Evolutionary conservation across 1,284 basidiomycete genomes (phyloP).

Genomic region (Hemileia vastatrix): DNA sequence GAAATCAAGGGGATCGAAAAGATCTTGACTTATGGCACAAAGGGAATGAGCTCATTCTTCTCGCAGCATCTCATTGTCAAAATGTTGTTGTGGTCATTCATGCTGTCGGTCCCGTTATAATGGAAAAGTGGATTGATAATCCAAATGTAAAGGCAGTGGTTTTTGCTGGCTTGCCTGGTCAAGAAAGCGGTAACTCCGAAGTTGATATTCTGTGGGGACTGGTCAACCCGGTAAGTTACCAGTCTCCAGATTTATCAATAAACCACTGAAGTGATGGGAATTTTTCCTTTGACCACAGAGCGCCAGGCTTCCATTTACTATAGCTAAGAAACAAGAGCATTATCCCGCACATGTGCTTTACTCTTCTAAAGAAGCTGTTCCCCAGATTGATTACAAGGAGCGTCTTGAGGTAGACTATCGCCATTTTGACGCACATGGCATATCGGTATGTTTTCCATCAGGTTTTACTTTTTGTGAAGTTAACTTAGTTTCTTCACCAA

Average conservation of each 20-base stretch:
- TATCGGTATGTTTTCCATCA: conserved; percentile 22
- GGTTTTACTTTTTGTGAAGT: too few relatives aligned
- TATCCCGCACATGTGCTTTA: conserved; percentile 16
- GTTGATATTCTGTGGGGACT: conserved; percentile 20
- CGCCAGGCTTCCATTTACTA: conserved; percentile 26
- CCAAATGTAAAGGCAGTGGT: conserved; percentile 25
- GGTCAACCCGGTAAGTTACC: conserved; percentile 19
- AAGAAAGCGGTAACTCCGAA: conserved; percentile 18
- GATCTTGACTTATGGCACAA: not conserved
- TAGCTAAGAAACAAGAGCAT: conserved; percentile 13
- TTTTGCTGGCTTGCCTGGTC: conserved; percentile 15
- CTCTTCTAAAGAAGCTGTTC: conserved; percentile 6
- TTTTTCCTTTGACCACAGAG: conserved; percentile 9
- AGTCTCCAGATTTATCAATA: too few relatives aligned
- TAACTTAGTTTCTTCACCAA: not conserved
- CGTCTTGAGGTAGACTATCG: conserved; percentile 24
- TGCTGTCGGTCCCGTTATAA: conserved; percentile 8
- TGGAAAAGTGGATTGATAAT: conserved; percentile 20
- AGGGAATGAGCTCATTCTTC: conserved; percentile 6
- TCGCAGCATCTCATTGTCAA: not conserved
- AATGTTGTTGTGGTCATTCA: conserved; percentile 16
- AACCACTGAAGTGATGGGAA: not conserved
- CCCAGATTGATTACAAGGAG: conserved; percentile 22
- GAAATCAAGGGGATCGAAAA: conserved; percentile 8
- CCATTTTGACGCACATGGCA: conserved; percentile 25